A percentile compares a stretch with the other conserved stretches of the same genome.
phyloP scores from a whole-genome alignment of 176 grass and related monocot genomes.

The Paspalum vaginatum region DNA sequence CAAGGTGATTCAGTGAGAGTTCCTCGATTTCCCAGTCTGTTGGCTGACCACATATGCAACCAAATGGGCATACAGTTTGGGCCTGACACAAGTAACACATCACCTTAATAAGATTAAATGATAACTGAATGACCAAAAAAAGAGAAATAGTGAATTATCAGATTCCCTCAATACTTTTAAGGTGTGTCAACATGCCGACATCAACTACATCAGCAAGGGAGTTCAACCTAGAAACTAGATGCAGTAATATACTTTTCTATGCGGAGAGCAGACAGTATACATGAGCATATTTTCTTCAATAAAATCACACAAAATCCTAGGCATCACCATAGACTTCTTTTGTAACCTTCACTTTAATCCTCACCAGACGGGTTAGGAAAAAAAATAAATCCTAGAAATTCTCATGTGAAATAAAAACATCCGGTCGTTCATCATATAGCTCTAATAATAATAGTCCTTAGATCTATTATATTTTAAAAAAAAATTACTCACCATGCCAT shows the following conservation, averaged over 20 bases:
- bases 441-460: too few relatives aligned
- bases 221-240: neutral
- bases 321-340: too few relatives aligned
- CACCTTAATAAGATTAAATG: neutral
- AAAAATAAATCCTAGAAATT: too few relatives aligned
- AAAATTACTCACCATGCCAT: too few relatives aligned
- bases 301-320: neutral
- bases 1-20: slow-evolving; percentile 1
- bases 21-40: neutral
- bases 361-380: too few relatives aligned
- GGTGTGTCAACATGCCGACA: neutral
- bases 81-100: neutral
- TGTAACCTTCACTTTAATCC: too few relatives aligned
- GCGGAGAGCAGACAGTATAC: neutral
- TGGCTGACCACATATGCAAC: slow-evolving; percentile 24
- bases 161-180: neutral
- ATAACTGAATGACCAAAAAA: neutral
- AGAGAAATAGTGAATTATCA: neutral
- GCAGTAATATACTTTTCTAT: too few relatives aligned
- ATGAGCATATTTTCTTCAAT: neutral
- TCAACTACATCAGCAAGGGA: neutral
- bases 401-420: too few relatives aligned
- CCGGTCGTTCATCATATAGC: too few relatives aligned
- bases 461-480: too few relatives aligned
- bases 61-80: neutral